These are phyloP conservation scores for Polyporus arcularius DNA, from an alignment of 768 basidiomycete species.

Conservation along the genomic window DNA sequence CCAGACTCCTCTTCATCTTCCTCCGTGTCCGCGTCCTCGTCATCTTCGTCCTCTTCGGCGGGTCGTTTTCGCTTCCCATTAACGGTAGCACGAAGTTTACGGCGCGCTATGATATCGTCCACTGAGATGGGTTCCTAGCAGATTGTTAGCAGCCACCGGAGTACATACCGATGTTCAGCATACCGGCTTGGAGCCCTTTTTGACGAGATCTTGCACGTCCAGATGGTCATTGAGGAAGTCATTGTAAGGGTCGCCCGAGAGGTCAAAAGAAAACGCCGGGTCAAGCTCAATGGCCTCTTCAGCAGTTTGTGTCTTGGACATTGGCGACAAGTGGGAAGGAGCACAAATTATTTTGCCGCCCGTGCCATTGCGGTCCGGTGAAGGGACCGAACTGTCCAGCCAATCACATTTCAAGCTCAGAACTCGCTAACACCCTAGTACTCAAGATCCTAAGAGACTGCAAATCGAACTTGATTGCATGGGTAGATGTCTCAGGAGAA, in stretches of 20 bases:
- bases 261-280: conserved; percentile 82
- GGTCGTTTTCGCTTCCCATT: conserved; percentile 64
- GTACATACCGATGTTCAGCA: conserved; percentile 27
- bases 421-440: neutral
- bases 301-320: conserved; percentile 31
- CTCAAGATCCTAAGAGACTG: neutral
- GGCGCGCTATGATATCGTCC: conserved; percentile 87
- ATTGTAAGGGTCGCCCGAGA: conserved; percentile 67
- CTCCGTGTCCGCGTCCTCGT: conserved; percentile 37
- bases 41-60: conserved; percentile 36
- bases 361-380: conserved; percentile 9
- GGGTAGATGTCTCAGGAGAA: neutral
- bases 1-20: conserved; percentile 32
- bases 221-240: conserved; percentile 48
- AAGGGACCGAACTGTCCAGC: neutral
- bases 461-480: too few relatives aligned
- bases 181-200: conserved; percentile 65
- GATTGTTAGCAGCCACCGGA: conserved; percentile 6
- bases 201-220: conserved; percentile 56
- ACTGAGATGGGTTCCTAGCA: conserved; percentile 77
- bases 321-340: conserved; percentile 13
- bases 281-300: conserved; percentile 65
- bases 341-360: conserved; percentile 13
- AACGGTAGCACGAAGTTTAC: conserved; percentile 40
- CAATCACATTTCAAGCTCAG: neutral